Percentiles rank a stretch among this genome's conserved stretches.
Evolutionary conservation across 352 stramenopile species (phyloP).

Genomic region (Phytophthora litchii): DNA sequence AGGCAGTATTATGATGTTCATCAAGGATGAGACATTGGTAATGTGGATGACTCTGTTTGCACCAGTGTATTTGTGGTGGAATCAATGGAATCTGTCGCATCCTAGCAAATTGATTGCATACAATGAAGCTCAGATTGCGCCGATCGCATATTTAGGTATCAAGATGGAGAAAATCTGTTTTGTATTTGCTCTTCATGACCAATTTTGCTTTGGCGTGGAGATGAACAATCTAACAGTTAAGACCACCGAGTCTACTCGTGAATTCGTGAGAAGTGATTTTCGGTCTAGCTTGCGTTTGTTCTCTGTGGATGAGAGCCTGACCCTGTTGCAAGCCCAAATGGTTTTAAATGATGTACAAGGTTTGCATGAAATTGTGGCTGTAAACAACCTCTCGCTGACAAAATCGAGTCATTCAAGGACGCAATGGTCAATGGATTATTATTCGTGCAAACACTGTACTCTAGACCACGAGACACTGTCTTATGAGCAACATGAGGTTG

Average conservation of each 20-base stretch:
- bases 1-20: conserved; percentile 55
- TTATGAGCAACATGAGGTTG: conserved; percentile 26
- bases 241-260: conserved; percentile 42
- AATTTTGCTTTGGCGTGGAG: conserved; percentile 61
- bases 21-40: conserved; percentile 80
- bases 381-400: conserved; percentile 38
- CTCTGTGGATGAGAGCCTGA: conserved; percentile 37
- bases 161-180: conserved; percentile 53
- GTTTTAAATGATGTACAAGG: conserved; percentile 20
- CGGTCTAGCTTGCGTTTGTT: conserved; percentile 43
- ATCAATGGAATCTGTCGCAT: conserved; percentile 77
- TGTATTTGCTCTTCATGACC: conserved; percentile 63
- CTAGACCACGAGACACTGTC: conserved; percentile 20
- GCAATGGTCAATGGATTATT: conserved; percentile 50
- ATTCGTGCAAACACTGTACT: conserved; percentile 51
- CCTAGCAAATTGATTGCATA: conserved; percentile 61
- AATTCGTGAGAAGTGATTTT: conserved; percentile 45
- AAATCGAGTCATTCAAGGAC: conserved; percentile 61
- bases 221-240: conserved; percentile 40
- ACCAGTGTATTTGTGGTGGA: conserved; percentile 87
- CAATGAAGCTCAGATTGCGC: conserved; percentile 58
- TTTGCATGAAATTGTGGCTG: conserved; percentile 51
- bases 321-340: conserved; percentile 37
- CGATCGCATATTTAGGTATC: conserved; percentile 67
- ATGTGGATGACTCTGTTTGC: conserved; percentile 82